Percentiles rank a stretch among this genome's conserved stretches.
phyloP scores from a whole-genome alignment of 768 basidiomycete genomes.

The Amyloporia xantha region DNA sequence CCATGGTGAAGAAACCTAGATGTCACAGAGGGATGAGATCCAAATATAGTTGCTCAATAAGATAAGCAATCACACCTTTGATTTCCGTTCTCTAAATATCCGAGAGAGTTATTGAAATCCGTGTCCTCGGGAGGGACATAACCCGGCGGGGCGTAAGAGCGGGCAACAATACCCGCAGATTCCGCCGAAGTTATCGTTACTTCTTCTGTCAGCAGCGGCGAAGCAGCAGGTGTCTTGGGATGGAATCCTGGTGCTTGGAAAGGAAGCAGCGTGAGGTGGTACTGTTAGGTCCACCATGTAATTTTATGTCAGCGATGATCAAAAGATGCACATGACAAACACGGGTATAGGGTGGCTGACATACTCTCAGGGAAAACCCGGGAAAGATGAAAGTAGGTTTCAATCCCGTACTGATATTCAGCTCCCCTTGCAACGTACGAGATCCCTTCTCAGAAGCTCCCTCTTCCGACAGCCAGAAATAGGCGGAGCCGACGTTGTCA shows the following conservation, averaged over 20 bases:
- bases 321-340: neutral
- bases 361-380: slow-evolving; percentile 41
- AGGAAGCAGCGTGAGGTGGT: slow-evolving; percentile 36
- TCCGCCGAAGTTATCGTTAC: slow-evolving; percentile 35
- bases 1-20: neutral
- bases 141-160: slow-evolving; percentile 47
- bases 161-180: slow-evolving; percentile 31
- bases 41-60: too few relatives aligned
- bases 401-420: slow-evolving; percentile 38
- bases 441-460: slow-evolving; percentile 24
- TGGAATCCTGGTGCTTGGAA: slow-evolving; percentile 39
- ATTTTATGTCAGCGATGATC: too few relatives aligned
- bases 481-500: slow-evolving; percentile 34
- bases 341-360: slow-evolving; percentile 15
- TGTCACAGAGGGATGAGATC: neutral
- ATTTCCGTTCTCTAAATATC: slow-evolving; percentile 50
- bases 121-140: slow-evolving; percentile 36
- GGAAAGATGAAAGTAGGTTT: slow-evolving; percentile 41
- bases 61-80: slow-evolving; percentile 34
- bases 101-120: slow-evolving; percentile 47
- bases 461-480: slow-evolving; percentile 42
- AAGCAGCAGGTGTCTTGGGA: slow-evolving; percentile 14
- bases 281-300: slow-evolving; percentile 26
- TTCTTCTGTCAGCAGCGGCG: slow-evolving; percentile 32
- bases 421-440: slow-evolving; percentile 42